Percentiles rank a stretch among this genome's conserved stretches.
Conservation (phyloP, 495 filamentous ascomycete species). For the Neurospora sp. region DNA sequence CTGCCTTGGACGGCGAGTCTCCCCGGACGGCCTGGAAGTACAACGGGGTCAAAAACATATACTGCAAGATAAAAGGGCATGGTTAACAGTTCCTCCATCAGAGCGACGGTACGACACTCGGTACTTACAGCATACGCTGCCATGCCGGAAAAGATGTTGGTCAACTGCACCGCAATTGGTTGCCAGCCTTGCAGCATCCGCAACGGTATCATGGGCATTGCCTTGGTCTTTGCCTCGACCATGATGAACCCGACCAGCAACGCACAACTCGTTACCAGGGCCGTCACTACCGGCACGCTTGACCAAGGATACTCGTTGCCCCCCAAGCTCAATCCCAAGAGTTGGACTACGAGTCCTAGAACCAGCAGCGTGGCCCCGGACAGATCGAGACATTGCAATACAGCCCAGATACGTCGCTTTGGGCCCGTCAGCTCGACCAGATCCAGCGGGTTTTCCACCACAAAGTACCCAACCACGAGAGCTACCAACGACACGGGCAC, state of each 20-base stretch:
- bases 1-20: conserved; percentile 51
- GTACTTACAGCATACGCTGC: conserved; percentile 48
- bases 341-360: conserved; percentile 44
- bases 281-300: conserved; percentile 39
- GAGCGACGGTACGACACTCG: background rate
- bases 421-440: conserved; percentile 7
- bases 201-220: conserved; percentile 53
- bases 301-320: conserved; percentile 54
- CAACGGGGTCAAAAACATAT: conserved; percentile 55
- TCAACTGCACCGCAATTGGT: conserved; percentile 44
- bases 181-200: conserved; percentile 45
- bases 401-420: conserved; percentile 21
- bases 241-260: conserved; percentile 41
- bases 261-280: conserved; percentile 39
- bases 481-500: conserved; percentile 46
- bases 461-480: conserved; percentile 44
- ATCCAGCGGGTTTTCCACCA: conserved; percentile 33
- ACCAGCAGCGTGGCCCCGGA: conserved; percentile 45
- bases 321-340: conserved; percentile 49
- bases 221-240: conserved; percentile 49
- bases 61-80: conserved; percentile 27
- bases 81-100: background rate
- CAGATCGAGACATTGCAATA: conserved; percentile 48
- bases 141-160: conserved; percentile 54
- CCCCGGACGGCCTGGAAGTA: conserved; percentile 55